Evolutionary conservation across 2,329 filamentous ascomycete species (phyloP), one percentile per base, ranked within the genome.

Genomic region (Talaromyces sp.): DNA sequence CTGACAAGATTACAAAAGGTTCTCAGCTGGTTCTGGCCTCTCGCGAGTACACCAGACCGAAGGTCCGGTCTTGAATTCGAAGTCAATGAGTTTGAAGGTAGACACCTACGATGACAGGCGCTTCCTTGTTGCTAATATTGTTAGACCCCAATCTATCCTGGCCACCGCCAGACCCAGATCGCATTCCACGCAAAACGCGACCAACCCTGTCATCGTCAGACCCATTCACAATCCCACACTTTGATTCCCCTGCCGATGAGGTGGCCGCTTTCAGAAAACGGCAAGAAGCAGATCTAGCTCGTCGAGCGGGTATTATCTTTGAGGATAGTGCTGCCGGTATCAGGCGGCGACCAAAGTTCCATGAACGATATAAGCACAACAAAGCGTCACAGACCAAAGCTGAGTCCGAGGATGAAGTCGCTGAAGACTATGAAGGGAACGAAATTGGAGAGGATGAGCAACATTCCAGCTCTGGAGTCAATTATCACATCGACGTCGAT

Each of bases 31-130:
- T 78, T 88, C 56, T 88, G 84, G 80, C 86, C 86, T 1, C 78
- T 88, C 61, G 77, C 84, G 0, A 67, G 73, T 4, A 84, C 82
- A 25, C 82, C 83, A 1, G 70, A 75, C 7, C 69, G 79, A 1
- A 69, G 72, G 2, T 79, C 76, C 35, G 85, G 84, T 1, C 66
- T 80, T 54, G 69, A 73, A 0, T 88, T 84, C 66, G 79, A 84
- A 66, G 82, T 81, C 2, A 88, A 88, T 69, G 86, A 79, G 1
- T 87, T 88, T 65, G 85, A 88, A 73, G 81, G 83, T 78, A 70
- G 5, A 25, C 23, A 9, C 35, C 35, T 14, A 39, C 16, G 14
- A 39, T 39, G 35, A 37, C 14, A 39, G 14, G 6, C 18, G 14
- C 6, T 12, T 12, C 11, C 3, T 31, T 25, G 4, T 35, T 63